Percentiles rank a stretch among this genome's conserved stretches.
These are phyloP conservation scores for Curvularia lunata DNA, from an alignment of 2,329 filamentous ascomycete species.

Conservation along the genomic window DNA sequence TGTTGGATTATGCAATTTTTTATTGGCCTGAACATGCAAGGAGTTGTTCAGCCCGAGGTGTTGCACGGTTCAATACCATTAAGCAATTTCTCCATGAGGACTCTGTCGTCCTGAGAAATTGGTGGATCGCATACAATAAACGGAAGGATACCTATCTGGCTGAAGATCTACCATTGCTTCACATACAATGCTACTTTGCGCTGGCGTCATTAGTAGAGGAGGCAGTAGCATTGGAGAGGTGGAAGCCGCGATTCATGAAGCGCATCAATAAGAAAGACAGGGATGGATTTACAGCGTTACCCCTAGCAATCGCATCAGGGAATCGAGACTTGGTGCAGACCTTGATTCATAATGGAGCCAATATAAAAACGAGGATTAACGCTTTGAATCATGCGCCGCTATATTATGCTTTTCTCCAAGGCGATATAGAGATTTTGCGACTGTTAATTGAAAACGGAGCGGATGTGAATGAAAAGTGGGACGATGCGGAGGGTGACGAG, in stretches of 20 bases:
- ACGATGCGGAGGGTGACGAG: neutral
- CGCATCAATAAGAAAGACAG: neutral
- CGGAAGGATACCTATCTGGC: rapidly evolving
- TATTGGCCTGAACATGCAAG: slow-evolving; percentile 11
- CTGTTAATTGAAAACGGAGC: neutral
- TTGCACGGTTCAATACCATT: neutral
- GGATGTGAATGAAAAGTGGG: neutral
- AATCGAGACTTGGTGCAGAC: neutral
- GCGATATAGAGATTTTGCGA: neutral
- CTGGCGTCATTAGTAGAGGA: neutral
- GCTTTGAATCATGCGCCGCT: neutral
- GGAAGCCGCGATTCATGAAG: neutral
- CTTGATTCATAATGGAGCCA: neutral
- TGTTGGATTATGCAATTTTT: neutral
- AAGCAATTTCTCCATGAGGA: neutral
- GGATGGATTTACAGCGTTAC: neutral
- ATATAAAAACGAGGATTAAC: neutral
- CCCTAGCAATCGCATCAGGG: neutral
- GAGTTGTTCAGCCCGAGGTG: neutral
- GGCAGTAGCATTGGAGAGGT: neutral
- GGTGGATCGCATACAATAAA: neutral
- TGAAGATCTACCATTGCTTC: neutral
- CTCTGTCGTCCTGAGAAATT: neutral
- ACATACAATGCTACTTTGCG: neutral
- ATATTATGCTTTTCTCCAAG: neutral